These are phyloP conservation scores for Ogataea polymorpha DNA, from an alignment of 805 yeast genomes.

Conservation along the genomic window DNA sequence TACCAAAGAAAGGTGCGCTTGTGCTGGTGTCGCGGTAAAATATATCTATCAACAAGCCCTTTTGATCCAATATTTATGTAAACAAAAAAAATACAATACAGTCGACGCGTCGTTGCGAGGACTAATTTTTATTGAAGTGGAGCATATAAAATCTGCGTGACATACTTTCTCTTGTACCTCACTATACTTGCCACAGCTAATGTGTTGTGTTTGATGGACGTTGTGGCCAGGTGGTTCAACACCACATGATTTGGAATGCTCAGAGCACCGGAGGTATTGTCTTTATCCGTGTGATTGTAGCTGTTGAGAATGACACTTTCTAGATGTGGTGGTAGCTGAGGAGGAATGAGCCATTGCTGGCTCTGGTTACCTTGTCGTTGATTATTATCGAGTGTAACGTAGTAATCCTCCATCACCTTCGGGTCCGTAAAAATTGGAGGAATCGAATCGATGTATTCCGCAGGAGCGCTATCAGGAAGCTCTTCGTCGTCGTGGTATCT, in stretches of 20 bases:
- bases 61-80: slow-evolving; percentile 8
- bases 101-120: slow-evolving; percentile 12
- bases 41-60: slow-evolving; percentile 10
- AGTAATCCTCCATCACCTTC: slow-evolving; percentile 82
- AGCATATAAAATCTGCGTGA: slow-evolving; percentile 87
- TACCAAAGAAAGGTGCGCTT: too few species aligned
- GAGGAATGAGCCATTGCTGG: slow-evolving; percentile 73
- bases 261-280: slow-evolving; percentile 82
- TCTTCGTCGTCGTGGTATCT: slow-evolving; percentile 66
- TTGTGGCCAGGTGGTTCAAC: slow-evolving; percentile 90
- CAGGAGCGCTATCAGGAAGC: slow-evolving; percentile 27
- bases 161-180: slow-evolving; percentile 83
- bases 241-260: slow-evolving; percentile 96
- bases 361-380: slow-evolving; percentile 50
- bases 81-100: slow-evolving; percentile 2
- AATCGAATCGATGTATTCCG: slow-evolving; percentile 59
- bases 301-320: slow-evolving; percentile 90
- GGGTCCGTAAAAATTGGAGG: slow-evolving; percentile 87
- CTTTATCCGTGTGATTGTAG: slow-evolving; percentile 57
- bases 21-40: neutral
- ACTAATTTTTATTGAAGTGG: slow-evolving; percentile 53
- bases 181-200: slow-evolving; percentile 90
- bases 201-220: slow-evolving; percentile 89
- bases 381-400: slow-evolving; percentile 68
- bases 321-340: slow-evolving; percentile 93